These are phyloP conservation scores for Neopestalotiopsis sp. DNA, from an alignment of 2,329 filamentous ascomycete genomes.

Conservation along the genomic window DNA sequence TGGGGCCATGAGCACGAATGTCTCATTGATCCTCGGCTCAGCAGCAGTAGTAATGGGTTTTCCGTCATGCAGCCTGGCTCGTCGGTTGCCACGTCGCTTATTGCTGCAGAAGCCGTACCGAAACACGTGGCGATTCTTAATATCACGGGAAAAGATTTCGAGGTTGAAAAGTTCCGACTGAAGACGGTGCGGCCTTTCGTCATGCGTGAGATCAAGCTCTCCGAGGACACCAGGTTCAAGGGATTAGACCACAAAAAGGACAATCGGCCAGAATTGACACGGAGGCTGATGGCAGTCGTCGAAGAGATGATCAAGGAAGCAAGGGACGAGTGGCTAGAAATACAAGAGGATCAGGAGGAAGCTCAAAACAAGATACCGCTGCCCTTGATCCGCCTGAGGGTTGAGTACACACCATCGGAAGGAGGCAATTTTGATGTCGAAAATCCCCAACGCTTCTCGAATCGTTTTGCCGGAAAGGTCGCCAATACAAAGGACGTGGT, in stretches of 20 bases:
- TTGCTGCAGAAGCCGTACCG: slow-evolving; percentile 85
- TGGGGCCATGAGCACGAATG: slow-evolving; percentile 99
- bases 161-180: slow-evolving; percentile 78
- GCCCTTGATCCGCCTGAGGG: slow-evolving; percentile 85
- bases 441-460: slow-evolving; percentile 95
- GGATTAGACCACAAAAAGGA: slow-evolving; percentile 80
- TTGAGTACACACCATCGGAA: slow-evolving; percentile 86
- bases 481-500: slow-evolving; percentile 95
- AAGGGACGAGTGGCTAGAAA: slow-evolving; percentile 76
- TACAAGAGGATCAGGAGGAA: slow-evolving; percentile 69
- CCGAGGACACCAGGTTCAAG: slow-evolving; percentile 77
- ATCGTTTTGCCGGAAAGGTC: slow-evolving; percentile 86
- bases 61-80: slow-evolving; percentile 98
- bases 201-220: slow-evolving; percentile 79
- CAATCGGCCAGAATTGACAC: slow-evolving; percentile 81
- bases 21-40: slow-evolving; percentile 72
- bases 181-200: slow-evolving; percentile 92
- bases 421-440: slow-evolving; percentile 88
- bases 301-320: slow-evolving; percentile 89
- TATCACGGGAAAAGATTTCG: slow-evolving; percentile 82
- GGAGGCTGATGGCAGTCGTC: slow-evolving; percentile 76
- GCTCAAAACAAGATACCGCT: slow-evolving; percentile 69
- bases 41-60: slow-evolving; percentile 80
- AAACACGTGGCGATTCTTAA: slow-evolving; percentile 91
- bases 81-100: slow-evolving; percentile 90